Evolutionary conservation across 139 green algal species (phyloP).

Genomic region (Chlorella sp.): DNA sequence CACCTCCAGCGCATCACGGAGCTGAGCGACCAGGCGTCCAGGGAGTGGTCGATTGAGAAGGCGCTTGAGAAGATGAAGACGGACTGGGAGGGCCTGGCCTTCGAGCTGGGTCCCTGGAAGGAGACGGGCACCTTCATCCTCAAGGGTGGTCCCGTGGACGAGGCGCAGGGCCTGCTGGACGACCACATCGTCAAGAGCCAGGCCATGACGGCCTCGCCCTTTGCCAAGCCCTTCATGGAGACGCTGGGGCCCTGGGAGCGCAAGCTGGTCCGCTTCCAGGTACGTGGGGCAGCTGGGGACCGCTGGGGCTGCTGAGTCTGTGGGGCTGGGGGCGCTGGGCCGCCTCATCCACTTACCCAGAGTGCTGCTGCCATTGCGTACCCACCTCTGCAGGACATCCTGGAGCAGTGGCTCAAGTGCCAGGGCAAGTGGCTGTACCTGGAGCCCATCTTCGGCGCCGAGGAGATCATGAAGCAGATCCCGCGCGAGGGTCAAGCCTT

Average conservation of each 20-base stretch:
- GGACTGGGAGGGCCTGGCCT: constrained; percentile 49
- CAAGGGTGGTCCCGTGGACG: constrained; percentile 63
- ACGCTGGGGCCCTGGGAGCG: constrained; percentile 56
- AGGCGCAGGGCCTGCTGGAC: constrained; percentile 72
- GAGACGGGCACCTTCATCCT: constrained; percentile 58
- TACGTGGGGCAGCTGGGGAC: too few relatives aligned
- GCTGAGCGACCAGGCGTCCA: constrained; percentile 23
- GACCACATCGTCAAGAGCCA: constrained; percentile 69
- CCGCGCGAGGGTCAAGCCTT: constrained; percentile 36
- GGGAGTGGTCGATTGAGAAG: constrained; percentile 38
- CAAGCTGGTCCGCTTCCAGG: constrained; percentile 57
- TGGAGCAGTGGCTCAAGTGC: constrained; percentile 61
- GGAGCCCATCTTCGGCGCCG: constrained; percentile 60
- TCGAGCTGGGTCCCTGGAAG: constrained; percentile 65
- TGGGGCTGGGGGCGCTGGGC: too few relatives aligned
- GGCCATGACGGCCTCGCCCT: constrained; percentile 61
- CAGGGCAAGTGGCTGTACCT: constrained; percentile 67
- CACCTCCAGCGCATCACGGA: constrained; percentile 28
- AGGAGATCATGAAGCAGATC: constrained; percentile 72
- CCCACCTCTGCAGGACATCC: constrained; percentile 36
- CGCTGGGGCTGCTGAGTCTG: too few relatives aligned
- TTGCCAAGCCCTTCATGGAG: constrained; percentile 57
- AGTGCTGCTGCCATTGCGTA: too few relatives aligned
- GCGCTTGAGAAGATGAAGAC: constrained; percentile 47
- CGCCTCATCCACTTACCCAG: too few relatives aligned